These are phyloP conservation scores for Diplotaxis tenuifolia DNA, from an alignment of 345 rosid genomes.

Conservation along the genomic window DNA sequence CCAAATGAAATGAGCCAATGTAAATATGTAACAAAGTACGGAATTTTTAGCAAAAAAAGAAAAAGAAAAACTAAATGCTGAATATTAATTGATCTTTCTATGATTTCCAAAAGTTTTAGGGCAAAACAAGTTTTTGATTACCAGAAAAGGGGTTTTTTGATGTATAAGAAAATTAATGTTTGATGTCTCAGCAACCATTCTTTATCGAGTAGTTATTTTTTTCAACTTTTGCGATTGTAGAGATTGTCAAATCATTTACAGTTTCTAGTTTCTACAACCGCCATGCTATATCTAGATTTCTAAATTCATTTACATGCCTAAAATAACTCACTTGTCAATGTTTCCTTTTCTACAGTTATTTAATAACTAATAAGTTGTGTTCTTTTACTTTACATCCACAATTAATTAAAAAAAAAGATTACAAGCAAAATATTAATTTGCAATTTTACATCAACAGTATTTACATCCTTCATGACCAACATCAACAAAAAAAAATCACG, in stretches of 20 bases:
- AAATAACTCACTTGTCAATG: background rate
- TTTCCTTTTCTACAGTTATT: background rate
- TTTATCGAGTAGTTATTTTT: background rate
- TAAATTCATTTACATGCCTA: background rate
- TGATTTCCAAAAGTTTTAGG: background rate
- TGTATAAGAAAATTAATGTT: background rate
- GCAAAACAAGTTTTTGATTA: too few relatives aligned
- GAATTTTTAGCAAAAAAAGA: too few relatives aligned
- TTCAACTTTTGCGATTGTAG: background rate
- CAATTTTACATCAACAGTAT: background rate
- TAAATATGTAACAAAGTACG: too few relatives aligned
- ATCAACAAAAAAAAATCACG: background rate
- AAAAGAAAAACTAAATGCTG: too few relatives aligned
- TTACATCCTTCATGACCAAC: background rate
- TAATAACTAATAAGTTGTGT: background rate
- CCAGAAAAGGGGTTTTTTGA: too few relatives aligned
- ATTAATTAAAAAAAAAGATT: background rate
- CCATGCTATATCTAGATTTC: background rate
- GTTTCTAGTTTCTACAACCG: background rate
- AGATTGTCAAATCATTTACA: background rate
- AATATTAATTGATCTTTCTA: background rate
- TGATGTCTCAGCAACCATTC: background rate
- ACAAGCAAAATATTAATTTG: background rate
- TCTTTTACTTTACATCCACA: background rate
- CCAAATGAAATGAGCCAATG: background rate